Evolutionary conservation across 257 asterid genomes (phyloP), one percentile per base, ranked within the genome.

Genomic region (Agastache rugosa): DNA sequence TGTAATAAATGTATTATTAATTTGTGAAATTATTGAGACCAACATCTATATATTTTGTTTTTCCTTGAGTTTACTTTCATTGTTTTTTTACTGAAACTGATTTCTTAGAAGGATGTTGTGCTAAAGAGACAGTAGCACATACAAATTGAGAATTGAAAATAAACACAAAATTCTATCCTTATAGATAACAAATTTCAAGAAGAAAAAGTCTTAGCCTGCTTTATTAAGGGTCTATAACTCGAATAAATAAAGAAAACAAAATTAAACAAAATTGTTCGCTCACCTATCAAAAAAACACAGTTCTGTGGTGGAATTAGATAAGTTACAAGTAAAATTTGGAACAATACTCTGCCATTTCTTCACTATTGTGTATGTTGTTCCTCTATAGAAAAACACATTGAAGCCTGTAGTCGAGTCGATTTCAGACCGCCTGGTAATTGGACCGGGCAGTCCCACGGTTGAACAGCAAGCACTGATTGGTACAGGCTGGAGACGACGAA

Each of bases 191-290:
- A n/a, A 44, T 22, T 8, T 15, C 23, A 62, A 34, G 15, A 69
- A 39, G 11, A 31, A 74, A 67, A 59, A 62, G 77, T 63, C 55
- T 44, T n/a, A 64, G 45, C 60, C 47, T 9, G 71, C 80, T 67
- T 83, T 80, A 83, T 83, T 83, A 66, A 74, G 69, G 71, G 83
- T 79, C 80, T 77, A 73, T 80, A 74, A 79, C 65, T 58, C 35
- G 15, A 79, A 71, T 25, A 37, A 53, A 72, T 63, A 74, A 58
- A 66, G 16, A 15, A 84, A 77, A 80, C 85, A 82, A 87, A 87
- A 83, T 63, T 87, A 84, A 74, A 80, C 85, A 82, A 87, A 87
- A 83, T 59, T 87, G 85, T 83, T 79, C 61, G 58, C 83, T 78
- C 80, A 68, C 78, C 81, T 82, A 68, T 72, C 69, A 68, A 73